Evolutionary conservation across 495 filamentous ascomycete genomes (phyloP), one percentile per base, ranked within the genome.

Genomic region (Daldinia concentrica): DNA sequence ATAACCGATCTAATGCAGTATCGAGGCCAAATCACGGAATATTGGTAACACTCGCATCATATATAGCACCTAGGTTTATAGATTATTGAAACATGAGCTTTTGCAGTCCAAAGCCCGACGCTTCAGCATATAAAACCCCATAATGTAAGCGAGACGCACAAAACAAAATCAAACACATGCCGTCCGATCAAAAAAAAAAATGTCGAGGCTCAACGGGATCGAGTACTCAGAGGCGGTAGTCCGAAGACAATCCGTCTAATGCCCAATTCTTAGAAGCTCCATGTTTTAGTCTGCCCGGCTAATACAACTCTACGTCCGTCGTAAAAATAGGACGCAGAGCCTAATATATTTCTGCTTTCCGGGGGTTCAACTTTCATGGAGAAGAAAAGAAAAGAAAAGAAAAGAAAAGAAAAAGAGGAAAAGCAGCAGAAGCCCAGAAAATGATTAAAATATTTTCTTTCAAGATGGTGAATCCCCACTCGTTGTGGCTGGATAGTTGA

Each of bases 181-280:
- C 19, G 14, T 61, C 34, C 17, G 27, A 60, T 59, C 29, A 45
- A 37, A 55, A 62, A 72, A 45, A 37, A 55, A 62, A 72, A 84
- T 85, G 82, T 84, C 78, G 82, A 80, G 76, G 79, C 80, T 81
- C 80, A 83, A 85, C 83, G 83, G 83, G 80, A 83, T 81, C 78
- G 82, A 79, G 72, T 75, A 80, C 73, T 82, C 80, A 78, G 71
- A 78, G 74, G 68, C 74, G 65, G 65, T 43, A 34, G 48, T 72
- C 63, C 60, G 62, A 69, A 73, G 50, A 62, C 62, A 15, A 62
- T 22, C 61, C 72, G 71, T 75, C 80, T 80, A 80, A 78, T 80
- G 80, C 62, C 77, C 82, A 82, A 84, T 84, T 85, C 83, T 85
- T 85, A 76, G 71, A 82, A 83, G 77, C 79, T 75, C 77, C 79